Conservation (phyloP, 768 basidiomycete genomes). For the Termitomyces sp. region DNA sequence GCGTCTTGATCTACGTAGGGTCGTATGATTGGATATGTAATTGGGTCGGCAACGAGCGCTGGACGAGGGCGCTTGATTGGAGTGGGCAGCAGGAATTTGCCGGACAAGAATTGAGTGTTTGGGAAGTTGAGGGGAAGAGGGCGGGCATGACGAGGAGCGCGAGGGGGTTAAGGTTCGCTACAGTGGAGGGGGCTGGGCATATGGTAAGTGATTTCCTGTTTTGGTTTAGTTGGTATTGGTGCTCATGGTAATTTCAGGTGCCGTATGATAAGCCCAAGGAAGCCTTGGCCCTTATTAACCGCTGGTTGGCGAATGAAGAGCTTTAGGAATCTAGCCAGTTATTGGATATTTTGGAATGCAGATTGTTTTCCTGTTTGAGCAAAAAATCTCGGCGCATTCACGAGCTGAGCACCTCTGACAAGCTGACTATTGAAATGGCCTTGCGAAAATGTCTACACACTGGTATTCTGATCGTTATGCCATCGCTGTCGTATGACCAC, state of each 20-base stretch:
- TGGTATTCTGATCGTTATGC: not conserved
- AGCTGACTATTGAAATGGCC: not conserved
- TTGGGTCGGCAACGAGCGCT: slow-evolving; percentile 68
- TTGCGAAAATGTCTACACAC: not conserved
- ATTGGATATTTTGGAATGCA: not conserved
- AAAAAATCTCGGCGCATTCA: not conserved
- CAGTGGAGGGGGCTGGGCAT: slow-evolving; percentile 67
- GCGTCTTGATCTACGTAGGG: slow-evolving; percentile 66
- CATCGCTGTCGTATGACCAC: not conserved
- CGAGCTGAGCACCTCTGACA: not conserved
- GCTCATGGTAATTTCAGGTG: slow-evolving; percentile 26
- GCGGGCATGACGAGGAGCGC: slow-evolving; percentile 30
- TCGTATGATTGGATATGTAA: slow-evolving; percentile 75
- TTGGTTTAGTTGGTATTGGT: not conserved
- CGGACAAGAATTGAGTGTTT: slow-evolving; percentile 41
- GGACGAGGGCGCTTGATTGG: slow-evolving; percentile 71
- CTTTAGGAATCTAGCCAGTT: not conserved
- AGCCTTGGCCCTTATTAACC: slow-evolving; percentile 46
- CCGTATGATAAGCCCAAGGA: slow-evolving; percentile 60
- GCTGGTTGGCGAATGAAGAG: slow-evolving; percentile 33
- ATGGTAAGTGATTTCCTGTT: slow-evolving; percentile 35
- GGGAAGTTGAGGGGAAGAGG: slow-evolving; percentile 47
- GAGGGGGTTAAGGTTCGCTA: slow-evolving; percentile 58
- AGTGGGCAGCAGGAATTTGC: slow-evolving; percentile 45
- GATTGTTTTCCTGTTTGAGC: not conserved